Conservation (phyloP, 164 flowering plant species). For the Aristolochia fimbriata region DNA sequence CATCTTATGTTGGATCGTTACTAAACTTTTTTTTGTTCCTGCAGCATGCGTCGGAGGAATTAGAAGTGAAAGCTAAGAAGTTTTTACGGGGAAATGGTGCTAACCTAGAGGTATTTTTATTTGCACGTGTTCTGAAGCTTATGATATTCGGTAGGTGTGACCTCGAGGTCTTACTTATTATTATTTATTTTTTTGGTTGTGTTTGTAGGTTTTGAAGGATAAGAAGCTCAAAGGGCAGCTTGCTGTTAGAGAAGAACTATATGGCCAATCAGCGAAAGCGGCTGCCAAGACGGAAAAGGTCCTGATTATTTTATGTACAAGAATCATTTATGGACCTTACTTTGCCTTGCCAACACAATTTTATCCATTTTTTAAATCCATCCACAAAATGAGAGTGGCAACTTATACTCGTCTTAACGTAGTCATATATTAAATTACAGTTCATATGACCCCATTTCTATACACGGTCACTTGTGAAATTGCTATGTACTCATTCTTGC, state of each 20-base stretch:
- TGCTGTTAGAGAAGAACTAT: constrained; percentile 55
- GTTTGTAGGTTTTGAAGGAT: constrained; percentile 54
- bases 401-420: background rate
- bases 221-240: constrained; percentile 80
- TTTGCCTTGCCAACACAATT: background rate
- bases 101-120: constrained; percentile 49
- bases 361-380: no score
- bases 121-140: no score
- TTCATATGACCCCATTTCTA: no score
- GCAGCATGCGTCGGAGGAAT: constrained; percentile 36
- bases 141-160: background rate
- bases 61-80: constrained; percentile 48
- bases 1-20: background rate
- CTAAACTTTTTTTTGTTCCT: background rate
- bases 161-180: background rate
- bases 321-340: background rate
- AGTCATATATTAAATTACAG: no score
- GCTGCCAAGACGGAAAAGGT: constrained; percentile 94
- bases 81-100: constrained; percentile 76
- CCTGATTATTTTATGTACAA: background rate
- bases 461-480: no score
- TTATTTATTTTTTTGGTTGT: background rate
- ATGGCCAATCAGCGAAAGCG: constrained; percentile 68
- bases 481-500: no score
- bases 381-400: no score